Evolutionary conservation across 306 rosid species (phyloP), one percentile per base, ranked within the genome.

Genomic region (Argentina anserina): DNA sequence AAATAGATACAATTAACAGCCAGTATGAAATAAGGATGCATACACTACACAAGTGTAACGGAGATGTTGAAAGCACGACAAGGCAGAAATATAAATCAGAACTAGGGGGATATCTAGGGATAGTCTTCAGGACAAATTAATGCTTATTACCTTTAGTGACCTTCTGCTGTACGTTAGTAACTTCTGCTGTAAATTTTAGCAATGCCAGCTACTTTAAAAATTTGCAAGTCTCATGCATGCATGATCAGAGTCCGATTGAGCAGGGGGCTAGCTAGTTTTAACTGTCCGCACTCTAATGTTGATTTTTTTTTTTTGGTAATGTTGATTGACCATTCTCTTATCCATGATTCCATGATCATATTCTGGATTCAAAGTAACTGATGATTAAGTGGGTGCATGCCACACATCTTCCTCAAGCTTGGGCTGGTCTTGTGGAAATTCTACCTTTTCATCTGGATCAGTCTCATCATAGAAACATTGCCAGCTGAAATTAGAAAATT

Each of bases 401-500:
- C 60, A 53, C 29, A 53, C 63, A 58, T 58, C 63, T 58, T 28
- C 63, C 37, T 58, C 63, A 28, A 58, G n/a, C 37, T 58, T 28
- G 63, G n/a, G 66, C 12, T 61, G 31, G 42, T 61, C 23, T 31
- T 61, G 41, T 15, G 37, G 37, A 58, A 13, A 26, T 28, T 58
- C 64, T 31, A 15, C 41, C 66, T 17, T 18, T 61, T 61, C 33
- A 61, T 31, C 66, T 1, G 25, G 23, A 17, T 31, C 66, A 15
- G 41, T 33, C 41, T 61, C 66, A 61, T 61, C 66, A 31, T 33
- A 17, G 66, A 61, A 61, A 17, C 66, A 61, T 9, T 61, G 66
- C 66, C 66, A 61, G 23, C 41, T 31, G 66, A 61, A 61, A 61
- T 61, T 61, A 61, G 66, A 61, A 33, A 61, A 61, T 18, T 61